Conservation (phyloP, 2,329 filamentous ascomycete species). For the Uncinocarpus reesii region DNA sequence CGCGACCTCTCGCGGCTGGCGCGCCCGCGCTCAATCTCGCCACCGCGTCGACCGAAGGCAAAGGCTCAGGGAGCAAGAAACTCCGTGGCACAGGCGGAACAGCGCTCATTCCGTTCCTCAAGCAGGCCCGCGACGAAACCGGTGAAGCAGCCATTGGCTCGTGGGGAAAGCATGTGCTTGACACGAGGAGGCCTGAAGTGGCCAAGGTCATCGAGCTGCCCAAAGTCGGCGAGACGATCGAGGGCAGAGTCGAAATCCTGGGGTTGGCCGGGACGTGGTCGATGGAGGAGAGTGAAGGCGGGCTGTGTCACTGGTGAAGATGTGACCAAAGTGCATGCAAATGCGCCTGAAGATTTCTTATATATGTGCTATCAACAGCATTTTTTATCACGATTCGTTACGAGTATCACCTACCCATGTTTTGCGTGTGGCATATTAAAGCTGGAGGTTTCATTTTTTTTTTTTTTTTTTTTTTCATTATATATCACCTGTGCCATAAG, state of each 20-base stretch:
- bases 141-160: conserved; percentile 74
- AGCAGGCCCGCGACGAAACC: conserved; percentile 93
- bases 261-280: conserved; percentile 80
- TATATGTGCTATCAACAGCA: background rate
- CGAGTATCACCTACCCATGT: too few relatives aligned
- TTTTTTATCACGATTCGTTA: too few relatives aligned
- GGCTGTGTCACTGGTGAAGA: conserved; percentile 46
- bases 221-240: conserved; percentile 44
- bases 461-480: background rate
- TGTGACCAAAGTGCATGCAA: background rate
- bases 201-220: conserved; percentile 37
- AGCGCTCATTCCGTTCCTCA: conserved; percentile 85
- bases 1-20: conserved; percentile 30
- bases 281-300: conserved; percentile 69
- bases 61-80: conserved; percentile 44
- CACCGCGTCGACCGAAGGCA: conserved; percentile 22
- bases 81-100: conserved; percentile 88
- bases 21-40: conserved; percentile 37
- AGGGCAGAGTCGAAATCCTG: conserved; percentile 48
- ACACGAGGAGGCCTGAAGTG: conserved; percentile 40
- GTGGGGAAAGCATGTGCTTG: conserved; percentile 49
- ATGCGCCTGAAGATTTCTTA: background rate
- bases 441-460: background rate
- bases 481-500: too few relatives aligned
- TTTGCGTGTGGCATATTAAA: too few relatives aligned